Conservation (phyloP, 2,329 filamentous ascomycete species). For the Fusarium sp. region DNA sequence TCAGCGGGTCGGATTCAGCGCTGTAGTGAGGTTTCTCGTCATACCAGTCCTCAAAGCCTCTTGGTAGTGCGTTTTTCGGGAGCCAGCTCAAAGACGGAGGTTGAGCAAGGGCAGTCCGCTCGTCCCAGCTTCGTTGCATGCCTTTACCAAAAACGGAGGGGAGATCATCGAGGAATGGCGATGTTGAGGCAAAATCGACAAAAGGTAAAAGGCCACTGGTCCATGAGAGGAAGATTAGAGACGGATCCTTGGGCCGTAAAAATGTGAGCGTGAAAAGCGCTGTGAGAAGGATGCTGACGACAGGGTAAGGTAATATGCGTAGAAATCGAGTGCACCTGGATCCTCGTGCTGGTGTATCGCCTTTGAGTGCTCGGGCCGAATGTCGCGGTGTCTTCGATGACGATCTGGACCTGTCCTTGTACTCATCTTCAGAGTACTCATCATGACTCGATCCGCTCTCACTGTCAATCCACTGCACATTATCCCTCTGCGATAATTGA, state of each 20-base stretch:
- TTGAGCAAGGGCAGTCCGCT: conserved; percentile 40
- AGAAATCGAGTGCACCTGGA: conserved; percentile 8
- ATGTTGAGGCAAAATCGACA: conserved; percentile 47
- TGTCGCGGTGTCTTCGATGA: not conserved
- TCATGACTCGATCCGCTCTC: not conserved
- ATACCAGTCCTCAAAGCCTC: conserved; percentile 44
- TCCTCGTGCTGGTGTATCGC: not conserved
- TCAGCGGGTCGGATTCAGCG: conserved; percentile 51
- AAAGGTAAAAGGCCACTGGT: conserved; percentile 48
- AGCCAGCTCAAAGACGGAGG: conserved; percentile 40
- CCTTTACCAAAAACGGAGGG: conserved; percentile 40
- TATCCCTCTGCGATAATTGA: conserved; percentile 17
- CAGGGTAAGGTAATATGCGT: conserved; percentile 26
- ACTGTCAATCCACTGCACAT: not conserved
- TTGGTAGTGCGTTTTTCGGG: conserved; percentile 21
- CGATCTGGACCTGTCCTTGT: conserved; percentile 23
- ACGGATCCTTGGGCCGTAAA: conserved; percentile 46
- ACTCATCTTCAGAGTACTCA: conserved; percentile 1
- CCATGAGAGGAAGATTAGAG: conserved; percentile 50
- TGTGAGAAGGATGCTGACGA: conserved; percentile 39
- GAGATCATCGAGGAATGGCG: conserved; percentile 43
- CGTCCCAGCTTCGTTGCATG: conserved; percentile 42
- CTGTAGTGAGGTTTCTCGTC: conserved; percentile 45
- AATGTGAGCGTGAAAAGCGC: conserved; percentile 39
- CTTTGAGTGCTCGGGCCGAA: not conserved